Percentiles rank a stretch among this genome's conserved stretches.
Evolutionary conservation across 768 basidiomycete species (phyloP).

Genomic region (Mycena galericulata): DNA sequence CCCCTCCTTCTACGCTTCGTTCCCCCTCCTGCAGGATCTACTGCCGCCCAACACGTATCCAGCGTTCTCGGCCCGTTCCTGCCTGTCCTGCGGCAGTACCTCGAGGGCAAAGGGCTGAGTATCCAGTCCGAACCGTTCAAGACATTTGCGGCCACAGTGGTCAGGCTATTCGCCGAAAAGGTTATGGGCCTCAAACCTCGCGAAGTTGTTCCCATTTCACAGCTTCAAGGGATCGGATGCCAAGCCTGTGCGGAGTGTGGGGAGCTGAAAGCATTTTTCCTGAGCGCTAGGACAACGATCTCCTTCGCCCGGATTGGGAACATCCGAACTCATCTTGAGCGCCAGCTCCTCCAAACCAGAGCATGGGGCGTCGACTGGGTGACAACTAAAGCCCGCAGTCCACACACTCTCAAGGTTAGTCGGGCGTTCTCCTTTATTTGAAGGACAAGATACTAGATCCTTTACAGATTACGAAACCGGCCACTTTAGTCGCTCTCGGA

Average conservation of each 20-base stretch:
- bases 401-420: not conserved
- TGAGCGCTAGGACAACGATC: not conserved
- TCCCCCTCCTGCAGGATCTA: not conserved
- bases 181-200: conserved; percentile 26
- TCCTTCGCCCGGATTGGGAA: not conserved
- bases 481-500: not conserved
- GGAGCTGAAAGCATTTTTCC: not conserved
- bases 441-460: not conserved
- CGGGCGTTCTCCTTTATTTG: no score
- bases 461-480: conserved; percentile 1
- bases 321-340: not conserved
- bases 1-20: conserved; percentile 8
- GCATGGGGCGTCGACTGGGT: not conserved
- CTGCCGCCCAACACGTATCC: conserved; percentile 6
- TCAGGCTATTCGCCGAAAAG: conserved; percentile 19
- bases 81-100: conserved; percentile 6
- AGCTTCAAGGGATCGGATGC: not conserved
- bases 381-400: not conserved
- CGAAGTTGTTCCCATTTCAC: not conserved
- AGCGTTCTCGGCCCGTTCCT: conserved; percentile 23
- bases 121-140: conserved; percentile 18
- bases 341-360: not conserved
- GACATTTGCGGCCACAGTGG: conserved; percentile 10
- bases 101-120: not conserved
- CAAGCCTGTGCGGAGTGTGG: not conserved